Conservation (phyloP, 164 flowering plant genomes). For the Nelumbo lutea region DNA sequence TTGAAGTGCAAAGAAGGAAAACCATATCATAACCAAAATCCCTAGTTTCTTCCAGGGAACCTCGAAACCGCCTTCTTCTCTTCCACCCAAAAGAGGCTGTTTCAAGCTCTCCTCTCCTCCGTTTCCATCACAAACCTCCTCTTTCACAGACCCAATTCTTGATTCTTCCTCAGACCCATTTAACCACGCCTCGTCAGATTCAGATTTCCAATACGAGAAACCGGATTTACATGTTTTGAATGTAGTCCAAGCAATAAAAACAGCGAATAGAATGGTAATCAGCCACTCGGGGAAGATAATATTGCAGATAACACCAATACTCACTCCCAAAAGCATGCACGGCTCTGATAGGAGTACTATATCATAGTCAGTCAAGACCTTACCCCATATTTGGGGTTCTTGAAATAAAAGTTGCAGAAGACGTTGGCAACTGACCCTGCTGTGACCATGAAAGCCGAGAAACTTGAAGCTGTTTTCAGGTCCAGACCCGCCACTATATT, state of each 20-base stretch:
- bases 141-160: conserved; percentile 18
- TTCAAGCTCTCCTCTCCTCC: too few species aligned
- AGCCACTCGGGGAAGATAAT: conserved; percentile 63
- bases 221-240: conserved; percentile 51
- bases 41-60: conserved; percentile 64
- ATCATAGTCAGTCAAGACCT: conserved; percentile 49
- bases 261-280: conserved; percentile 45
- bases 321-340: conserved; percentile 62
- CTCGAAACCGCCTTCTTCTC: conserved; percentile 1
- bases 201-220: conserved; percentile 40
- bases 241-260: conserved; percentile 59
- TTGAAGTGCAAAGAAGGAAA: conserved; percentile 43
- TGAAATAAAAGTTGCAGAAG: conserved; percentile 26
- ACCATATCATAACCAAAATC: conserved; percentile 45
- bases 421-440: conserved; percentile 66
- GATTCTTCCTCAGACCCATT: conserved; percentile 8
- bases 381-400: conserved; percentile 23
- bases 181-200: conserved; percentile 30
- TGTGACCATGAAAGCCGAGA: conserved; percentile 75
- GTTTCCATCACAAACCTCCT: conserved; percentile 7
- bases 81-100: too few species aligned
- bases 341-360: conserved; percentile 63
- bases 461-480: conserved; percentile 54
- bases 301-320: conserved; percentile 68
- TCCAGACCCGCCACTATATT: conserved; percentile 56